phyloP scores from a whole-genome alignment of 148 eudicot species.

The Bassia scoparia region DNA sequence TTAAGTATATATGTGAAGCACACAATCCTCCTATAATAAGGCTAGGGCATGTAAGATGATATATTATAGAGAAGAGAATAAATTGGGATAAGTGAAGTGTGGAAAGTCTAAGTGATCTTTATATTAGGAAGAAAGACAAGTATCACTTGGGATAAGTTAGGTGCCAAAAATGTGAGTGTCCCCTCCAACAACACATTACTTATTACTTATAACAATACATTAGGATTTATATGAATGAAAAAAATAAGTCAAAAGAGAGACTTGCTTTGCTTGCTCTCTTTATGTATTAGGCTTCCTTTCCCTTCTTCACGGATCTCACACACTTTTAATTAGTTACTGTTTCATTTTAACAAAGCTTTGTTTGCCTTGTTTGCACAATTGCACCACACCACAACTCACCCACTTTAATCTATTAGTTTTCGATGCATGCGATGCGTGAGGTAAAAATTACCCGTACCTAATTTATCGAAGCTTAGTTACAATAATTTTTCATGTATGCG shows the following conservation, averaged over 20 bases:
- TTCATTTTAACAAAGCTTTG: not conserved
- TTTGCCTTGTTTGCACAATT: not conserved
- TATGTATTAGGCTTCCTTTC: no score
- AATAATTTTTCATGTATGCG: no score
- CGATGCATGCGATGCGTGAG: no score
- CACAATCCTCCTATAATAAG: not conserved
- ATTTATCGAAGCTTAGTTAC: no score
- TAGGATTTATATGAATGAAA: no score
- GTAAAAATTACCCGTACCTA: no score
- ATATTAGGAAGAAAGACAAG: not conserved
- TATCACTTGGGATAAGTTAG: not conserved
- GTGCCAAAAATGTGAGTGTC: slow-evolving; percentile 14
- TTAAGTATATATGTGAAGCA: not conserved
- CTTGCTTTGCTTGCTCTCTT: no score
- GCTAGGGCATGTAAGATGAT: not conserved
- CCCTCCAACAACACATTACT: slow-evolving; percentile 9
- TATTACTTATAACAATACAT: no score
- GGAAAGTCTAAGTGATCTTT: slow-evolving; percentile 7
- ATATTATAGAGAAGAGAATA: slow-evolving; percentile 6
- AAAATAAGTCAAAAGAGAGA: no score
- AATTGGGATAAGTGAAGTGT: slow-evolving; percentile 18
- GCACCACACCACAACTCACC: not conserved
- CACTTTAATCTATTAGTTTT: not conserved
- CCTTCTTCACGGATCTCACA: slow-evolving; percentile 12
- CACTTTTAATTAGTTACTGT: slow-evolving; percentile 7